A percentile compares a stretch with the other conserved stretches of the same genome.
phyloP scores from a whole-genome alignment of 1,139 yeast species.

The Arxiozyma slooffiae region DNA sequence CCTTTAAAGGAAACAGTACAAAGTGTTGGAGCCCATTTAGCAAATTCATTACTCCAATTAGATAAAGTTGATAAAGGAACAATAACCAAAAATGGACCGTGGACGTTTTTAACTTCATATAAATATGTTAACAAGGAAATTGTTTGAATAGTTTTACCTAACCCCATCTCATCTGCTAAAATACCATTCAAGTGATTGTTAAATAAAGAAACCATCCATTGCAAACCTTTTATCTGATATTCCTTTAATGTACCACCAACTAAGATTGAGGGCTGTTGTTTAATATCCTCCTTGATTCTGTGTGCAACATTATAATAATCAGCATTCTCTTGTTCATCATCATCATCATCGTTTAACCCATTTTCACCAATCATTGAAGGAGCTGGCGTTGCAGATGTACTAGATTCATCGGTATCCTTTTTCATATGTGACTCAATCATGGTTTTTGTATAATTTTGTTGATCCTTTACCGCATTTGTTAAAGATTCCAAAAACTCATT shows the following conservation, averaged over 20 bases:
- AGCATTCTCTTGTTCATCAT: conserved; percentile 49
- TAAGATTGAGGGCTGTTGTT: conserved; percentile 53
- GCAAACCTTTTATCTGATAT: conserved; percentile 85
- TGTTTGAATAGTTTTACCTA: conserved; percentile 82
- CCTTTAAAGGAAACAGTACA: conserved; percentile 67
- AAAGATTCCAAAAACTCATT: conserved; percentile 66
- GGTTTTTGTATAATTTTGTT: conserved; percentile 40
- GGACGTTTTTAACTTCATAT: conserved; percentile 55
- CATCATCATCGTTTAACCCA: conserved; percentile 23
- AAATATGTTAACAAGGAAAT: conserved; percentile 67
- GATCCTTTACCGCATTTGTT: conserved; percentile 68
- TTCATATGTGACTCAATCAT: conserved; percentile 40
- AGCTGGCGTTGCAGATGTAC: conserved; percentile 15
- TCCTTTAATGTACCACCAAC: conserved; percentile 88
- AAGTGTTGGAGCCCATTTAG: conserved; percentile 75
- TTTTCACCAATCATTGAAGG: conserved; percentile 24
- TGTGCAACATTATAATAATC: conserved; percentile 80
- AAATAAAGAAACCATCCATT: conserved; percentile 95
- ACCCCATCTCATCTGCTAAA: conserved; percentile 89
- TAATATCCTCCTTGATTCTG: conserved; percentile 55
- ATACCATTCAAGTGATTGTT: conserved; percentile 93
- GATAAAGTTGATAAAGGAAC: conserved; percentile 79
- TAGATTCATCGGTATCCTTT: conserved; percentile 30
- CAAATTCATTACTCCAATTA: conserved; percentile 78
- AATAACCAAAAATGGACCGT: conserved; percentile 67